These are phyloP conservation scores for Plasmodium inui DNA, from an alignment of 169 alveolate species.

Conservation along the genomic window DNA sequence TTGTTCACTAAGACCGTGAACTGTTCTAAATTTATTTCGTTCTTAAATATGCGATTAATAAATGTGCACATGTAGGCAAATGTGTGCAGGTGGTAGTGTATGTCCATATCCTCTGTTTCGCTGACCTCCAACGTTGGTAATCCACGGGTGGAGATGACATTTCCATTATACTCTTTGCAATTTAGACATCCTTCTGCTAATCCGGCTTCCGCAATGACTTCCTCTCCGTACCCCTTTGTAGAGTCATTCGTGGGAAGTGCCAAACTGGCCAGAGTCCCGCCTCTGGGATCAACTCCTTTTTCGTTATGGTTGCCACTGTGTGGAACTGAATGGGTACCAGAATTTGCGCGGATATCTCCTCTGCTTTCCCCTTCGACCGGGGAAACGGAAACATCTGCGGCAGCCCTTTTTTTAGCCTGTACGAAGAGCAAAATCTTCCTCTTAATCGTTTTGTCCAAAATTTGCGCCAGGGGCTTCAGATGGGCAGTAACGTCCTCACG, in stretches of 20 bases:
- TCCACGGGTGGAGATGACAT: background rate
- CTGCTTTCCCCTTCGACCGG: background rate
- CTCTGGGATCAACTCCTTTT: background rate
- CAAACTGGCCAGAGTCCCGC: background rate
- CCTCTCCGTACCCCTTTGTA: background rate
- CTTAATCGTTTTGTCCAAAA: constrained; percentile 32
- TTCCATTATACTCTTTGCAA: background rate
- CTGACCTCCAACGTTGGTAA: background rate
- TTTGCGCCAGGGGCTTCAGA: constrained; percentile 11
- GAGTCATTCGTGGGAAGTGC: background rate
- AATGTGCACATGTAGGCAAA: constrained; percentile 50
- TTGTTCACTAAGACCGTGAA: constrained; percentile 34
- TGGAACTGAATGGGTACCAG: background rate
- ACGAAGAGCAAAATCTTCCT: constrained; percentile 35
- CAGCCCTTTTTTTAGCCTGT: background rate
- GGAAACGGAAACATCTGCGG: too few species aligned
- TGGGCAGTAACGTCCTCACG: constrained; percentile 38
- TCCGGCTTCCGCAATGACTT: background rate
- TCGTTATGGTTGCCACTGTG: background rate
- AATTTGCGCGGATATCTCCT: background rate
- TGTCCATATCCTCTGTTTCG: background rate
- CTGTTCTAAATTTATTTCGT: constrained; percentile 18
- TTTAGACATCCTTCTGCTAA: background rate
- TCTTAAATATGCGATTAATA: constrained; percentile 36
- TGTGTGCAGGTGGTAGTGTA: constrained; percentile 32